Conservation (phyloP, 2,329 filamentous ascomycete genomes). For the Xylogone sp. region DNA sequence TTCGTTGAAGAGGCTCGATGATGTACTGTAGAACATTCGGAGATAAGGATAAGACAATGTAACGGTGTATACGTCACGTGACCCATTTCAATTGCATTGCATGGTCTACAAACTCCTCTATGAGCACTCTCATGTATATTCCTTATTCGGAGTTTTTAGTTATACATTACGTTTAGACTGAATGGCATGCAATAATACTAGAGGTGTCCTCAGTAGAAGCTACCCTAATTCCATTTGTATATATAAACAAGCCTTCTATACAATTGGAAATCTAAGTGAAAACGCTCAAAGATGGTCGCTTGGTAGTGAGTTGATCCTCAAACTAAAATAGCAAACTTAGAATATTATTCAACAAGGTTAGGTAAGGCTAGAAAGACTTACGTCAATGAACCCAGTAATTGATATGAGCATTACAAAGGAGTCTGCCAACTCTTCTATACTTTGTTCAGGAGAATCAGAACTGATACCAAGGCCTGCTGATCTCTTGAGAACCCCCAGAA, state of each 20-base stretch:
- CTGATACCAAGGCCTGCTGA: slow-evolving; percentile 70
- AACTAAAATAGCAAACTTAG: slow-evolving; percentile 25
- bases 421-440: slow-evolving; percentile 75
- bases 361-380: slow-evolving; percentile 39
- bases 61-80: neutral
- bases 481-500: slow-evolving; percentile 87
- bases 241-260: neutral
- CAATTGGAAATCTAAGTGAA: slow-evolving; percentile 16
- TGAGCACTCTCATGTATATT: too few species aligned
- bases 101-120: too few species aligned
- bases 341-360: neutral
- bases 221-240: neutral
- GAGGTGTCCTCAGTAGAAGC: too few species aligned
- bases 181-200: too few species aligned
- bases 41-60: neutral
- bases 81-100: too few species aligned
- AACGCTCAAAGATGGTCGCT: slow-evolving; percentile 16
- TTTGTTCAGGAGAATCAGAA: slow-evolving; percentile 45
- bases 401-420: slow-evolving; percentile 80
- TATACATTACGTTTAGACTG: too few species aligned
- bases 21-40: neutral
- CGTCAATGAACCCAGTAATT: slow-evolving; percentile 82
- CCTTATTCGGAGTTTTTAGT: too few species aligned
- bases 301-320: slow-evolving; percentile 32
- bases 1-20: neutral